Percentiles rank a stretch among this genome's conserved stretches.
Conservation (phyloP, 2,329 filamentous ascomycete species). For the Cercospora sp. region DNA sequence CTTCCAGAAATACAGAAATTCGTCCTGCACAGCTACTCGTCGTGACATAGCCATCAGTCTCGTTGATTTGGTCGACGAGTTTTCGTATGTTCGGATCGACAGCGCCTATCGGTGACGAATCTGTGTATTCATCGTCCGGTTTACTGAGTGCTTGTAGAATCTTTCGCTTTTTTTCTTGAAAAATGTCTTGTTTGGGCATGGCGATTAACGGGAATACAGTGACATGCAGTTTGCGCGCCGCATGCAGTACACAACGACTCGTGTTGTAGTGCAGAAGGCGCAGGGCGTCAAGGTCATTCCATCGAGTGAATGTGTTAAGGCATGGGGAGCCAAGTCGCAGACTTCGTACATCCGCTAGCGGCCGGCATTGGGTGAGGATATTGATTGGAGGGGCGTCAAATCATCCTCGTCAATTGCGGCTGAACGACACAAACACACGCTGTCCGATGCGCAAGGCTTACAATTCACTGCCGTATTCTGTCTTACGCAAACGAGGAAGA, state of each 20-base stretch:
- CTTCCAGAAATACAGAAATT: conserved; percentile 85
- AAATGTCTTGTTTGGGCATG: conserved; percentile 11
- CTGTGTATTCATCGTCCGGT: conserved; percentile 71
- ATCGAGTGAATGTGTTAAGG: not conserved
- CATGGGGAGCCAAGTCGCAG: conserved; percentile 7
- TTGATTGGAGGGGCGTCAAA: not conserved
- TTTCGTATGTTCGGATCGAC: conserved; percentile 76
- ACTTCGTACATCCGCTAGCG: conserved; percentile 3
- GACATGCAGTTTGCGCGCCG: not conserved
- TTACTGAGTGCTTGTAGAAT: conserved; percentile 71
- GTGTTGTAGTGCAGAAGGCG: not conserved
- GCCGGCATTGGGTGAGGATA: not conserved
- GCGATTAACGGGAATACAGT: not conserved
- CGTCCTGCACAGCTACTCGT: conserved; percentile 91
- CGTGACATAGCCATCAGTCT: conserved; percentile 72
- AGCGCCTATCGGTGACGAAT: conserved; percentile 84
- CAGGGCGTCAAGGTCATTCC: not conserved
- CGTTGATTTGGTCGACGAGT: conserved; percentile 78
- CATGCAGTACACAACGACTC: not conserved
- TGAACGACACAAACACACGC: not conserved
- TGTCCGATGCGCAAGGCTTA: not conserved
- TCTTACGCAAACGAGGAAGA: not conserved
- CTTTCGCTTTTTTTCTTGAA: conserved; percentile 61
- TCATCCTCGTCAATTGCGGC: not conserved
- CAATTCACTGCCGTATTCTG: not conserved